These are phyloP conservation scores for Arthrobotrys conoides DNA, from an alignment of 2,329 filamentous ascomycete species.

Conservation along the genomic window DNA sequence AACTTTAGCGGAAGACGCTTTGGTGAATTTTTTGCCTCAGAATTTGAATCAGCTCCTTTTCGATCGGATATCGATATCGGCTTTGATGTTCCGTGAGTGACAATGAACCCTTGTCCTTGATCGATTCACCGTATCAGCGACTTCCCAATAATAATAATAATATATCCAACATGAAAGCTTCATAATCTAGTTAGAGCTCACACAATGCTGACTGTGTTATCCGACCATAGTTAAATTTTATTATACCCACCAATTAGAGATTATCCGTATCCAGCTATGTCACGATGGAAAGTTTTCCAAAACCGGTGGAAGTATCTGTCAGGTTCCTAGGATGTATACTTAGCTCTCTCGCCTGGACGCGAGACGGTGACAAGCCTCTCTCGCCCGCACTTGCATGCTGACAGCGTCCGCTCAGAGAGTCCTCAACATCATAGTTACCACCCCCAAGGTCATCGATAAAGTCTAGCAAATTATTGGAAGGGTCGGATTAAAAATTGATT, in stretches of 20 bases:
- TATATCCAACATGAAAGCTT: neutral
- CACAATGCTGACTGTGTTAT: constrained; percentile 12
- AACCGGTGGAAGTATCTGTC: constrained; percentile 15
- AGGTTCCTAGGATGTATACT: constrained; percentile 31
- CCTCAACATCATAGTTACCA: neutral
- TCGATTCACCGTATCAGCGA: neutral
- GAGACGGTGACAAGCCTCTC: constrained; percentile 25
- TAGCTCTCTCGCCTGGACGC: constrained; percentile 24
- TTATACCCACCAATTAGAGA: constrained; percentile 10
- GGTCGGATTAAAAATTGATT: constrained; percentile 53
- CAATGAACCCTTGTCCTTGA: neutral
- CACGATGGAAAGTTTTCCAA: neutral
- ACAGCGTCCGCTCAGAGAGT: constrained; percentile 39
- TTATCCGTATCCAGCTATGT: constrained; percentile 7
- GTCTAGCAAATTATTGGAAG: constrained; percentile 20
- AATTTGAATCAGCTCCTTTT: neutral
- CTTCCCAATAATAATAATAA: too few species aligned
- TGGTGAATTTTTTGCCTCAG: constrained; percentile 6
- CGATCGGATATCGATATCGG: constrained; percentile 2
- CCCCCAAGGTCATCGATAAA: constrained; percentile 6
- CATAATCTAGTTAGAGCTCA: neutral
- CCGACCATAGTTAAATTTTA: neutral
- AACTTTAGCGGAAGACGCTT: constrained; percentile 10
- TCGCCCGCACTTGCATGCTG: constrained; percentile 49
- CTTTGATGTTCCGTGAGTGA: neutral